These are phyloP conservation scores for Alternaria tenuissima DNA, from an alignment of 2,329 filamentous ascomycete genomes.

Conservation along the genomic window DNA sequence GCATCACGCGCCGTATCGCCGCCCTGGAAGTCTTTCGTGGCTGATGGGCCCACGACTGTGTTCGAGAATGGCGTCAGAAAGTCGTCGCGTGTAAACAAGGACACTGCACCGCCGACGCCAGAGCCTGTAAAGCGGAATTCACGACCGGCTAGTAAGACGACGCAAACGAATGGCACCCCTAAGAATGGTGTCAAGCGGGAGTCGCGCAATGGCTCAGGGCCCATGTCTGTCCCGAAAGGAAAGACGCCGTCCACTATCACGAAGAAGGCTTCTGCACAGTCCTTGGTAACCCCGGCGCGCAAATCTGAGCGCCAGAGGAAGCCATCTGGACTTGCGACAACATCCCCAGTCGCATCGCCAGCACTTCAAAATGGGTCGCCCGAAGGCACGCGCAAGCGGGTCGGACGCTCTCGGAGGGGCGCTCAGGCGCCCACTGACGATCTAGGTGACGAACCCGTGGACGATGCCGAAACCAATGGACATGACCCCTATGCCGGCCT, in stretches of 20 bases:
- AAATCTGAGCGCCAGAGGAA: constrained; percentile 48
- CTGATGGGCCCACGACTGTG: constrained; percentile 88
- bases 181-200: constrained; percentile 31
- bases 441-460: constrained; percentile 17
- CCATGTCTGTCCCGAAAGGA: constrained; percentile 23
- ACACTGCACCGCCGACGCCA: constrained; percentile 56
- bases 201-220: constrained; percentile 31
- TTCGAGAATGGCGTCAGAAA: constrained; percentile 69
- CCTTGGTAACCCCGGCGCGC: constrained; percentile 35
- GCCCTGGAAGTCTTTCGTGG: constrained; percentile 88
- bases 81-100: constrained; percentile 65
- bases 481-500: constrained; percentile 33
- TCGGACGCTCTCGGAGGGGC: constrained; percentile 33
- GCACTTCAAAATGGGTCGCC: constrained; percentile 25
- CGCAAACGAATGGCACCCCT: constrained; percentile 41
- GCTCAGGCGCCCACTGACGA: constrained; percentile 30
- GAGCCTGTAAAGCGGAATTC: constrained; percentile 53
- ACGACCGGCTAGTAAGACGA: constrained; percentile 34
- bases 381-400: constrained; percentile 30
- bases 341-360: constrained; percentile 31
- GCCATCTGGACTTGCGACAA: constrained; percentile 24
- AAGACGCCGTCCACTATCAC: constrained; percentile 25
- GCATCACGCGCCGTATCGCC: constrained; percentile 71
- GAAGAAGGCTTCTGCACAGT: constrained; percentile 35
- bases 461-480: constrained; percentile 23